Base-by-base conservation (phyloP, 108 stramenopile genomes). In the Cyclotella cryptica region DNA sequence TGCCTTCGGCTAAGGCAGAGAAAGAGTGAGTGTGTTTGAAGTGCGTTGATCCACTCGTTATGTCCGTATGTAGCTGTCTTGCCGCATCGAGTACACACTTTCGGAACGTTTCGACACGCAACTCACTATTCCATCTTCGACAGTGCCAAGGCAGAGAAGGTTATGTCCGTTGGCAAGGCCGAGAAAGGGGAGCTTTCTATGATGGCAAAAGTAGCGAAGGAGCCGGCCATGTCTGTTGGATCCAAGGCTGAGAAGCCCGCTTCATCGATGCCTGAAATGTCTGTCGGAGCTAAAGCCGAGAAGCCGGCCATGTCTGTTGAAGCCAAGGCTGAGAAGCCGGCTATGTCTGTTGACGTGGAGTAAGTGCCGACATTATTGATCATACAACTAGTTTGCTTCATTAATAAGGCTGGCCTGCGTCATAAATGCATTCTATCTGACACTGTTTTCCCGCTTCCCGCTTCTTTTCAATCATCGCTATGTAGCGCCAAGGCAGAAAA, bases 101-200 rank as follows among this genome's bases (percentile, higher is more conserved):
- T n/a, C n/a, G n/a, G 35, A 6, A 35, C 3, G 9, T 61, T 29
- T 17, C n/a, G 1, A 35, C 11, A 4, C 35, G n/a, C 15, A 35
- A 18, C 9, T 1, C 3, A 5, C 1, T 26, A 1, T 24, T 24
- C 7, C 24, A 24, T 57, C 22, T 7, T 19, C 24, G 13, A 61
- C 60, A 61, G 60, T 21, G 60, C 60, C 14, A 61, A 61, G 19
- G 60, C 60, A 12, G 60, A 61, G 35, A 61, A 61, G 35, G 60
- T 61, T 30, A 61, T 61, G 60, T 61, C 60, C 0, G 60, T 61
- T 13, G 30, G 19, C 2, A 61, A 61, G 35, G 27, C 22, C 15
- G 47, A 14, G 7, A 66, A 68, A 11, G 64, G 44, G 30, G 49
- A 49, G 19, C 22, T 51, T 45, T 62, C 61, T 0, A 62, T 62